phyloP scores from a whole-genome alignment of 495 filamentous ascomycete genomes.

The Annulohypoxylon bovei region DNA sequence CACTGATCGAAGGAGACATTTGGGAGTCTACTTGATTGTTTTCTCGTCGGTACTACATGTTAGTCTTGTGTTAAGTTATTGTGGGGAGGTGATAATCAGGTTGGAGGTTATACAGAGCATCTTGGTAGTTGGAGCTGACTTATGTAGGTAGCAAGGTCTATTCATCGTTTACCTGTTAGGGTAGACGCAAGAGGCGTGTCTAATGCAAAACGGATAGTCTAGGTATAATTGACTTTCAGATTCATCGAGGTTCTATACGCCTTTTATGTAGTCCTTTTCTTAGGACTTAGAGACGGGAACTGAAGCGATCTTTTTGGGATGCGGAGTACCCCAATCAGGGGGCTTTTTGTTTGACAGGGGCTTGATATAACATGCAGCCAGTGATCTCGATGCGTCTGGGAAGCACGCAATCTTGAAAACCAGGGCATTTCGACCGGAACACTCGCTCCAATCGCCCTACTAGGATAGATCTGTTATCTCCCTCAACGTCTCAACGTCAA shows the following conservation, averaged over 20 bases:
- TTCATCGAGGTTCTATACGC: neutral
- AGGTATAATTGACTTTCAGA: slow-evolving; percentile 14
- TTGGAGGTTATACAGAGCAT: neutral
- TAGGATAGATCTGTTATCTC: slow-evolving; percentile 10
- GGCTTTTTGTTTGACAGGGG: neutral
- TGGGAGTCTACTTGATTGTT: neutral
- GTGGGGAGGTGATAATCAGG: neutral
- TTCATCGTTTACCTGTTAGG: slow-evolving; percentile 1
- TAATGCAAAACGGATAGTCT: slow-evolving; percentile 19
- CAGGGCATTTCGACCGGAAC: slow-evolving; percentile 6
- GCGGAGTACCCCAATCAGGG: neutral
- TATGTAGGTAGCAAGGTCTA: slow-evolving; percentile 17
- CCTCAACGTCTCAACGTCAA: too few relatives aligned
- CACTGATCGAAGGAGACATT: neutral
- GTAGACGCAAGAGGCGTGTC: neutral
- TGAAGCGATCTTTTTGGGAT: neutral
- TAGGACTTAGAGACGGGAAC: too few relatives aligned
- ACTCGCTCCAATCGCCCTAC: slow-evolving; percentile 9
- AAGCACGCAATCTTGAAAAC: too few relatives aligned
- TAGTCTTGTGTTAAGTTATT: slow-evolving; percentile 13
- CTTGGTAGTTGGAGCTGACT: slow-evolving; percentile 10
- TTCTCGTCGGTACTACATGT: slow-evolving; percentile 10
- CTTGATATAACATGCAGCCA: too few relatives aligned
- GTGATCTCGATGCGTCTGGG: too few relatives aligned
- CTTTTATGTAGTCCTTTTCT: too few relatives aligned